Base-by-base conservation (phyloP, 2,329 filamentous ascomycete species). In the Geoglossum cookeanum region DNA sequence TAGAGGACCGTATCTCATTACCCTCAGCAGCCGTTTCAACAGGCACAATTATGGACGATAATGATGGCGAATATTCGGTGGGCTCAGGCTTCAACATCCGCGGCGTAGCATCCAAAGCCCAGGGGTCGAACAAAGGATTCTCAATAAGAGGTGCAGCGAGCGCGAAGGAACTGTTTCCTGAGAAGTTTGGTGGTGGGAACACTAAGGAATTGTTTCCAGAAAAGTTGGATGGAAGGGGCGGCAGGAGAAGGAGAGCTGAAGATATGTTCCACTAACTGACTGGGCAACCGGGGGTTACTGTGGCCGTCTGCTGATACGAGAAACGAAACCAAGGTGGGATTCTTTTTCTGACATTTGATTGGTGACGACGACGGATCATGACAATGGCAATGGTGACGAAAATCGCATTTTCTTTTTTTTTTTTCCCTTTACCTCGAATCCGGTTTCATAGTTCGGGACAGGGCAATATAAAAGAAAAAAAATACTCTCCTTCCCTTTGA, bases 201-300 rank as follows among this genome's bases (percentile, higher is more conserved):
- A 80, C 79, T 55, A 87, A 85, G 68, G 85, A 89, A 65, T 68
- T 87, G 15, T 85, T 88, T 63, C 75, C 76, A 1, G 77, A 80
- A 59, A 80, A 72, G 60, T 64, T 80, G 30, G 76, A 79, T 56
- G 78, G 78, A 1, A 73, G 80, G 60, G 74, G 77, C 13, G 74
- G 75, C 59, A 75, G 73, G 60, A 77, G 85, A 61, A 79, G 83
- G 63, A 81, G 74, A 65, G 85, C 85, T 0, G 83, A 87, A 63
- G 85, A 90, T 69, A 72, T 85, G 61, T 90, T 88, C 66, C 74
- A 76, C 60, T 88, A 68, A 77, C 52, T 9, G 33, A 11, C 11
- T 35, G n/a, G n/a, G n/a, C n/a, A n/a, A n/a, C 33, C 33, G 33
- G 11, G 33, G 5, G 5, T 11, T 35, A 5, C 33, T 11, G 33